A percentile compares a stretch with the other conserved stretches of the same genome.
Conservation (phyloP, 2,329 filamentous ascomycete species). For the Aspergillus puulaauensis region DNA sequence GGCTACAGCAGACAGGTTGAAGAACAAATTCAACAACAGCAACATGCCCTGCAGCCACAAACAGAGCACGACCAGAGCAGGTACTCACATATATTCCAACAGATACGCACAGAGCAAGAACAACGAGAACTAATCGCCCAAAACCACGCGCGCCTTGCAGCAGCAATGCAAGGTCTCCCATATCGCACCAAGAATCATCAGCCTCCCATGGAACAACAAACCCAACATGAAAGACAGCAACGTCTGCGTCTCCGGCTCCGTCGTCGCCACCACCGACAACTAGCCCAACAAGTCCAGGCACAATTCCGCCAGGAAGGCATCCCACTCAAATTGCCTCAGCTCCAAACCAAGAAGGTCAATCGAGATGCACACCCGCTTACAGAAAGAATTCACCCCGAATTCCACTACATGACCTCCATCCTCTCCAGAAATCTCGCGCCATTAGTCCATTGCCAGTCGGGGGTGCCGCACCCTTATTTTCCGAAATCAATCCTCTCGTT, state of each 20-base stretch:
- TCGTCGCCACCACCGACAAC: neutral
- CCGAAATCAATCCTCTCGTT: slow-evolving; percentile 39
- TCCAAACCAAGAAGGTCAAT: too few species aligned
- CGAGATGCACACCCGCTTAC: neutral
- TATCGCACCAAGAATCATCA: too few species aligned
- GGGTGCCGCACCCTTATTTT: slow-evolving; percentile 38
- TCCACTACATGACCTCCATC: slow-evolving; percentile 22
- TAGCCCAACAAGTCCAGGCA: neutral
- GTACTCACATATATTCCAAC: neutral
- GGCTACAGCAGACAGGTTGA: neutral
- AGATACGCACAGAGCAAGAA: neutral
- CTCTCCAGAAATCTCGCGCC: slow-evolving; percentile 33
- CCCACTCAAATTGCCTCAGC: neutral
- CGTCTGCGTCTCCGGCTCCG: neutral
- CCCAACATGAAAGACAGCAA: neutral
- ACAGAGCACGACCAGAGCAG: neutral
- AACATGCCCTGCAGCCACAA: neutral
- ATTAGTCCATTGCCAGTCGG: slow-evolving; percentile 38
- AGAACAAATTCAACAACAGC: neutral
- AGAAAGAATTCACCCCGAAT: neutral
- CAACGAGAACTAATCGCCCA: neutral
- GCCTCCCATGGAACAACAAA: neutral
- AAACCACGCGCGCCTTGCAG: neutral
- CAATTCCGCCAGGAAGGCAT: too few species aligned
- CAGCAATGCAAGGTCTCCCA: neutral